phyloP scores from a whole-genome alignment of 176 grass and related monocot species.

The Guadua angustifolia region DNA sequence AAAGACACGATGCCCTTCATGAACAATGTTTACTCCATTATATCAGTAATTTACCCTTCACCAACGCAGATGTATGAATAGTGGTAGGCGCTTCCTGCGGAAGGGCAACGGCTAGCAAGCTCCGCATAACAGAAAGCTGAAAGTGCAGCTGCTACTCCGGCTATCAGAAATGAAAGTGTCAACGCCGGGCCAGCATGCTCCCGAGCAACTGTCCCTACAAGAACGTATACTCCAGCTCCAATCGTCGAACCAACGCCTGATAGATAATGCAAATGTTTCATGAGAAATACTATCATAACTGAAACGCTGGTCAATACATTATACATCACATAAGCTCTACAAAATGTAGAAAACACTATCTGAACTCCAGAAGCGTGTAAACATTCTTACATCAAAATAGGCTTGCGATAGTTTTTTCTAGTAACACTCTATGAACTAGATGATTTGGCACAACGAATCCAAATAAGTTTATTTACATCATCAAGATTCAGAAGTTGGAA shows the following conservation, averaged over 20 bases:
- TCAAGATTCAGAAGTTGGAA: background rate
- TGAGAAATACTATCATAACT: background rate
- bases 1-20: background rate
- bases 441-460: background rate
- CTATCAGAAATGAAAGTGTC: slow-evolving; percentile 76
- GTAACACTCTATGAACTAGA: background rate
- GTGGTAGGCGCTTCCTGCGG: slow-evolving; percentile 86
- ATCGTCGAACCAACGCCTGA: slow-evolving; percentile 89
- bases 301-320: background rate
- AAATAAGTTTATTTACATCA: background rate
- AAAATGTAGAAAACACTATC: background rate
- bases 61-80: slow-evolving; percentile 90
- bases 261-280: background rate
- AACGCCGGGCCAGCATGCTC: slow-evolving; percentile 78
- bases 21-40: background rate
- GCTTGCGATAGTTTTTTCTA: background rate
- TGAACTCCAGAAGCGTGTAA: background rate
- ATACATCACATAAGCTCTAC: background rate
- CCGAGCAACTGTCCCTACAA: slow-evolving; percentile 82
- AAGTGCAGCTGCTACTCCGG: slow-evolving; percentile 77
- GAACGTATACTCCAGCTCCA: slow-evolving; percentile 81
- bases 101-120: slow-evolving; percentile 87
- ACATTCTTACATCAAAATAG: background rate
- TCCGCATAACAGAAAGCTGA: slow-evolving; percentile 90
- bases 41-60: slow-evolving; percentile 69